A percentile compares a stretch with the other conserved stretches of the same genome.
phyloP scores from a whole-genome alignment of 805 yeast species.

The Starmerella asiatica region DNA sequence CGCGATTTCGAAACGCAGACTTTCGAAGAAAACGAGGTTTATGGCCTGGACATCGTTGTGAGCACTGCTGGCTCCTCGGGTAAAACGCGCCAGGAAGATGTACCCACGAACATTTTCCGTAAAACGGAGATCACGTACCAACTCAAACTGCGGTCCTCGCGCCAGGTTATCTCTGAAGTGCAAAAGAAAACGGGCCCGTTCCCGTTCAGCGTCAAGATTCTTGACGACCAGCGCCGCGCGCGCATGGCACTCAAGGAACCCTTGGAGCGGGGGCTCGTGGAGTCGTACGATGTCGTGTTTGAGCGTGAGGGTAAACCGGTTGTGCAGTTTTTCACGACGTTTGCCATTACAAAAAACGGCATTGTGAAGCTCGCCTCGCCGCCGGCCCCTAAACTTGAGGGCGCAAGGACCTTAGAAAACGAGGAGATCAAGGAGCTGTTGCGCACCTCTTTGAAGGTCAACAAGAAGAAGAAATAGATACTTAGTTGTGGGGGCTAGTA shows the following conservation, averaged over 20 bases:
- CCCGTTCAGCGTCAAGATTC: conserved; percentile 55
- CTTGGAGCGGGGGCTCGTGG: conserved; percentile 48
- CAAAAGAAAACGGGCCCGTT: conserved; percentile 51
- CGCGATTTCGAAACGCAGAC: conserved; percentile 46
- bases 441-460: conserved; percentile 37
- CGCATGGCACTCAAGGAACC: conserved; percentile 66
- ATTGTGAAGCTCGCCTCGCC: conserved; percentile 50
- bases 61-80: conserved; percentile 41
- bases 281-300: conserved; percentile 53
- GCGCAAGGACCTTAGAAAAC: conserved; percentile 39
- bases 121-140: conserved; percentile 52
- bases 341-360: conserved; percentile 63
- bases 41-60: conserved; percentile 58
- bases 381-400: conserved; percentile 35
- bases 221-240: conserved; percentile 56
- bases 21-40: conserved; percentile 65
- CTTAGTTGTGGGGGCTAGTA: too few relatives aligned
- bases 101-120: conserved; percentile 57
- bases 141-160: conserved; percentile 59
- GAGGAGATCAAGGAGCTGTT: conserved; percentile 37
- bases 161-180: conserved; percentile 50
- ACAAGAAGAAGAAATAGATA: conserved; percentile 32
- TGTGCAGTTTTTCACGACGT: conserved; percentile 63
- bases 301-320: conserved; percentile 54
- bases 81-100: conserved; percentile 45